A percentile compares a stretch with the other conserved stretches of the same genome.
phyloP scores from a whole-genome alignment of 1,284 basidiomycete genomes.

The Phylloporus sp. region DNA sequence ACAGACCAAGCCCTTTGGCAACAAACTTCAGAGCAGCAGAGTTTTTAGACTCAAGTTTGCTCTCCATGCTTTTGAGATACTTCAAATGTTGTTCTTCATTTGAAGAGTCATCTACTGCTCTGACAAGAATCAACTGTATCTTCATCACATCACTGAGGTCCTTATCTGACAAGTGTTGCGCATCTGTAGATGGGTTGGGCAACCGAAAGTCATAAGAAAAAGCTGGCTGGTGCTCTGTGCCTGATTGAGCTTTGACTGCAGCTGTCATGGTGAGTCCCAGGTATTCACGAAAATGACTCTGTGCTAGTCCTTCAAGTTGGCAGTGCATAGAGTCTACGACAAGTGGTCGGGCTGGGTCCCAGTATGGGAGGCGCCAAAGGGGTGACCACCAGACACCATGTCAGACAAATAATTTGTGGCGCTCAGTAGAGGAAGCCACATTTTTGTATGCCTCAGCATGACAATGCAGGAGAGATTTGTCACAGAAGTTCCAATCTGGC shows the following conservation, averaged over 20 bases:
- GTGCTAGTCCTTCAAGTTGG: not conserved
- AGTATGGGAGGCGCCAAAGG: constrained; percentile 4
- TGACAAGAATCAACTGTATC: not conserved
- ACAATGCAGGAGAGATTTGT: not conserved
- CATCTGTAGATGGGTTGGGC: not conserved
- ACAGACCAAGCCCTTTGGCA: not conserved
- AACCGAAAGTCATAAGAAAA: not conserved
- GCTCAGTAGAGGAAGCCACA: not conserved
- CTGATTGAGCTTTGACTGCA: not conserved
- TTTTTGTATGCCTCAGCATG: not conserved
- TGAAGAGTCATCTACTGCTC: not conserved
- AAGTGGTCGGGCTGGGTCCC: not conserved
- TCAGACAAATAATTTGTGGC: not conserved
- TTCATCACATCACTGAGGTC: not conserved
- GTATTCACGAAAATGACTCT: not conserved
- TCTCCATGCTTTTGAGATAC: not conserved
- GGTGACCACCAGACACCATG: constrained; percentile 1
- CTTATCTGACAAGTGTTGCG: not conserved
- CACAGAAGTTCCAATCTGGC: not conserved
- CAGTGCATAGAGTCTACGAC: not conserved
- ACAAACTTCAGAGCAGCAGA: not conserved
- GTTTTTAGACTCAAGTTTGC: not conserved
- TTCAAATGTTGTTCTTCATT: not conserved
- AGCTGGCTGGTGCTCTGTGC: not conserved
- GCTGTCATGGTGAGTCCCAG: not conserved